A percentile compares a stretch with the other conserved stretches of the same genome.
Evolutionary conservation across 768 basidiomycete genomes (phyloP).

Genomic region (Boletus tomentosulus): DNA sequence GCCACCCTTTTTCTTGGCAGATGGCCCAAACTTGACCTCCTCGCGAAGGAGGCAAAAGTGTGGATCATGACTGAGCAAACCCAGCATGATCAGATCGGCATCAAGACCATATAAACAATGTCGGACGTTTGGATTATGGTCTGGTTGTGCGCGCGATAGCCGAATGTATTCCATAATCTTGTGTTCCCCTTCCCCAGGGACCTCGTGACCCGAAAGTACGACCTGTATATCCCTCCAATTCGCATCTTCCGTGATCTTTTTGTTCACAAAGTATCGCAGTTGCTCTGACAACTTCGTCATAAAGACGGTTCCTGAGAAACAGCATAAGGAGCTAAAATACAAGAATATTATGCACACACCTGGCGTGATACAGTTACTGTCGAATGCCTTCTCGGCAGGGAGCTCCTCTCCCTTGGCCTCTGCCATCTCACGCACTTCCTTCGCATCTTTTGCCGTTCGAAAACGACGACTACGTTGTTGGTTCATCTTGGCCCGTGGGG

Average conservation of each 20-base stretch:
- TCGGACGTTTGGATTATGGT: conserved; percentile 94
- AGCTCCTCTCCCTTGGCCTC: conserved; percentile 84
- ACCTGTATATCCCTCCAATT: conserved; percentile 92
- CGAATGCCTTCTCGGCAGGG: conserved; percentile 93
- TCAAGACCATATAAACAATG: conserved; percentile 99
- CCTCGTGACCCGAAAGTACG: conserved; percentile 94
- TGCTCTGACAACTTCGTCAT: conserved; percentile 93
- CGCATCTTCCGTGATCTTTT: conserved; percentile 96
- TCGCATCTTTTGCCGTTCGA: conserved; percentile 89
- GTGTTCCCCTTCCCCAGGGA: conserved; percentile 99
- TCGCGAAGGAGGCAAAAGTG: conserved; percentile 97
- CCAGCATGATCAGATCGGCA: conserved; percentile 98
- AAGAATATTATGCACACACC: conserved; percentile 46
- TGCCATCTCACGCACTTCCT: conserved; percentile 83
- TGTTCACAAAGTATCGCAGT: conserved; percentile 93
- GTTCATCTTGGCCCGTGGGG: conserved; percentile 98
- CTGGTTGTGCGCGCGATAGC: conserved; percentile 87
- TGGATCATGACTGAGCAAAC: conserved; percentile 93
- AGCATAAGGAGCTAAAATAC: background rate
- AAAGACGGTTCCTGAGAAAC: conserved; percentile 75
- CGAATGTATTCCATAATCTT: conserved; percentile 99
- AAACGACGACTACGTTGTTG: conserved; percentile 94
- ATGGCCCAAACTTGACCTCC: conserved; percentile 95
- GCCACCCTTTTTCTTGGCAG: conserved; percentile 64
- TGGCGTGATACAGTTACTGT: conserved; percentile 98